These are phyloP conservation scores for Cryptococcus maquisensis DNA, from an alignment of 1,284 basidiomycete species.

Conservation along the genomic window DNA sequence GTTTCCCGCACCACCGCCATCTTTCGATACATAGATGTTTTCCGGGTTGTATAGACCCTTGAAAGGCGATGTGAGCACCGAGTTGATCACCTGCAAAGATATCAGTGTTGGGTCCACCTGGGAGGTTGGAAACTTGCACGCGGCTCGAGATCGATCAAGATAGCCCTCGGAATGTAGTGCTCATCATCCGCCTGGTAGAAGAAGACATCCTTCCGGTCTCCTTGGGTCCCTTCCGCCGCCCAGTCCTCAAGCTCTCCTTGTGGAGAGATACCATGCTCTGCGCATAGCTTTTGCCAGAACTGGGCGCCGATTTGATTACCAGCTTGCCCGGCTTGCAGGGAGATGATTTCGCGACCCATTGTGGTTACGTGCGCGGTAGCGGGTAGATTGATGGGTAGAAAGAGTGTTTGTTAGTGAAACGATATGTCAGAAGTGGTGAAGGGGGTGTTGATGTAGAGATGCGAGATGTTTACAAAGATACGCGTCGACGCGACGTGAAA, in stretches of 20 bases:
- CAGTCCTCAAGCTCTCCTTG: conserved; percentile 91
- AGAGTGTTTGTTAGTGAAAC: too few relatives aligned
- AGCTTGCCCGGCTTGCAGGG: conserved; percentile 68
- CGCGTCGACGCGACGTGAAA: too few relatives aligned
- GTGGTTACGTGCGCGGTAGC: too few relatives aligned
- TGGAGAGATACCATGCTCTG: conserved; percentile 91
- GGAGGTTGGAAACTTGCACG: conserved; percentile 58
- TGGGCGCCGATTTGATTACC: conserved; percentile 69
- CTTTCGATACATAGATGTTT: conserved; percentile 92
- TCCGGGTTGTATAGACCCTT: conserved; percentile 96
- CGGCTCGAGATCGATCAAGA: conserved; percentile 96
- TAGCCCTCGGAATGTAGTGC: conserved; percentile 95
- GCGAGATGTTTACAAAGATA: too few relatives aligned
- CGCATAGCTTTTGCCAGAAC: conserved; percentile 93
- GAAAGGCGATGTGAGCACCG: conserved; percentile 86
- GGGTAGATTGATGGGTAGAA: too few relatives aligned
- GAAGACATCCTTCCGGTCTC: conserved; percentile 97
- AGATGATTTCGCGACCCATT: conserved; percentile 51
- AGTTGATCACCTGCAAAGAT: conserved; percentile 80
- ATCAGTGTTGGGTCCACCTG: not conserved
- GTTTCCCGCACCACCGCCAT: conserved; percentile 96
- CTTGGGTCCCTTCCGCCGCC: conserved; percentile 75
- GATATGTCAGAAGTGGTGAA: too few relatives aligned
- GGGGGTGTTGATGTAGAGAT: too few relatives aligned
- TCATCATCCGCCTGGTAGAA: conserved; percentile 99